Percentiles rank a stretch among this genome's conserved stretches.
Conservation (phyloP, 345 rosid species). For the Eucalyptus caleyi region DNA sequence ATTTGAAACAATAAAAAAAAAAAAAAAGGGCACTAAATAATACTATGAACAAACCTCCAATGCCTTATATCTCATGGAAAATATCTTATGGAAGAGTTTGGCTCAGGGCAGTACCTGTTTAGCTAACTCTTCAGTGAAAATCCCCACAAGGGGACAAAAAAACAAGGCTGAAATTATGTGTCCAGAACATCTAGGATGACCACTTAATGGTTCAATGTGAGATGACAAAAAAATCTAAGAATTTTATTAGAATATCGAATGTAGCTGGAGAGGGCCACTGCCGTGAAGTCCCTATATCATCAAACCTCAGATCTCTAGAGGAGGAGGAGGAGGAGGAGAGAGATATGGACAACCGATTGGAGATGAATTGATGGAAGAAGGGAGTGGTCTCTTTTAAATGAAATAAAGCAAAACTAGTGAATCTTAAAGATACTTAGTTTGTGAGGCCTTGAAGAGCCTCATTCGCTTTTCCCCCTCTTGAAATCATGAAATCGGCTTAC, state of each 20-base stretch:
- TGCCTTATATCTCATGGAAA: background rate
- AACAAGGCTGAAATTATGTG: background rate
- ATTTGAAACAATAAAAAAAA: background rate
- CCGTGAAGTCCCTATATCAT: background rate
- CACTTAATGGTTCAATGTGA: background rate
- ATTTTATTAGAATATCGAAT: background rate
- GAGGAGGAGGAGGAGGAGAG: background rate
- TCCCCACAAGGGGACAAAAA: background rate
- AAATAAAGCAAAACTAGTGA: background rate
- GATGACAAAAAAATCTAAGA: background rate
- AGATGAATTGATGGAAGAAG: background rate
- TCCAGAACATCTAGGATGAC: background rate
- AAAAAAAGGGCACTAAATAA: background rate
- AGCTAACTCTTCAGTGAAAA: background rate
- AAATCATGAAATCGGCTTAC: constrained; percentile 42
- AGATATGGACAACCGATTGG: background rate
- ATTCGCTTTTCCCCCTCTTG: background rate
- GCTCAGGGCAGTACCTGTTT: background rate
- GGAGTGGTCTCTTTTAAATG: background rate
- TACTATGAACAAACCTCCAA: background rate
- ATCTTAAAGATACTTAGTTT: background rate
- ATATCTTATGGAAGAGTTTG: background rate
- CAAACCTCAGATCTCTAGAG: background rate
- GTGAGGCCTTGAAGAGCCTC: background rate
- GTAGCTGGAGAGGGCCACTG: background rate